phyloP scores from a whole-genome alignment of 164 flowering plant species.

The Paratinospora sagittata region DNA sequence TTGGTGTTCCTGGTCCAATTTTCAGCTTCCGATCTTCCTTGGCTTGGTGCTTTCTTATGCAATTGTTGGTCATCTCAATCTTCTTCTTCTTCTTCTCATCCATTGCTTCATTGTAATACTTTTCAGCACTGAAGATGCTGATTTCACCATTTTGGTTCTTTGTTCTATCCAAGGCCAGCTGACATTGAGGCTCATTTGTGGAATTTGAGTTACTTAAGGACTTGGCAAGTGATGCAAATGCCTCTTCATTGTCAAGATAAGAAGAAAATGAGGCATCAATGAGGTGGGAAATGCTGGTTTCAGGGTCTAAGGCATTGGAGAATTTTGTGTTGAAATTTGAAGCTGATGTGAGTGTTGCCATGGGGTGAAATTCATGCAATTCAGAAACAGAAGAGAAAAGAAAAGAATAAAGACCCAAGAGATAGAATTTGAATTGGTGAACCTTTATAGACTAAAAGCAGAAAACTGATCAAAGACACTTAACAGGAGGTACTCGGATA shows the following conservation, averaged over 20 bases:
- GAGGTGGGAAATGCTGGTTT: conserved; percentile 12
- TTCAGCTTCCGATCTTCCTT: conserved; percentile 17
- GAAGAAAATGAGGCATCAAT: conserved; percentile 41
- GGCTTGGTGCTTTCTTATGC: conserved; percentile 4
- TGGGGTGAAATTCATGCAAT: conserved; percentile 5
- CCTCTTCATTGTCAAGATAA: conserved; percentile 26
- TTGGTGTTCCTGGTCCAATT: conserved; percentile 33
- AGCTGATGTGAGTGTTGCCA: conserved; percentile 29
- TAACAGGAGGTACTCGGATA: not conserved
- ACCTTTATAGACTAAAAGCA: no score
- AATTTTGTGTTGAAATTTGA: conserved; percentile 18
- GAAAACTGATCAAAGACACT: not conserved
- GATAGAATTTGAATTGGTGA: not conserved
- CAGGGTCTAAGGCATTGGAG: conserved; percentile 1
- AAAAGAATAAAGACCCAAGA: not conserved
- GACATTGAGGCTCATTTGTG: not conserved
- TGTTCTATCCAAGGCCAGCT: conserved; percentile 16
- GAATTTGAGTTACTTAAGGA: conserved; percentile 11
- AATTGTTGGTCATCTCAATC: conserved; percentile 11
- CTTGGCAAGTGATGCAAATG: conserved; percentile 20
- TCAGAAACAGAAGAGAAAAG: not conserved
- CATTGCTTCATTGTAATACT: conserved; percentile 53
- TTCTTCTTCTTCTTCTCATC: conserved; percentile 19
- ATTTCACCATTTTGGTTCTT: conserved; percentile 48
- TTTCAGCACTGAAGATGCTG: conserved; percentile 66